Evolutionary conservation across 2,329 filamentous ascomycete genomes (phyloP).

Genomic region (Sporothrix pallida): DNA sequence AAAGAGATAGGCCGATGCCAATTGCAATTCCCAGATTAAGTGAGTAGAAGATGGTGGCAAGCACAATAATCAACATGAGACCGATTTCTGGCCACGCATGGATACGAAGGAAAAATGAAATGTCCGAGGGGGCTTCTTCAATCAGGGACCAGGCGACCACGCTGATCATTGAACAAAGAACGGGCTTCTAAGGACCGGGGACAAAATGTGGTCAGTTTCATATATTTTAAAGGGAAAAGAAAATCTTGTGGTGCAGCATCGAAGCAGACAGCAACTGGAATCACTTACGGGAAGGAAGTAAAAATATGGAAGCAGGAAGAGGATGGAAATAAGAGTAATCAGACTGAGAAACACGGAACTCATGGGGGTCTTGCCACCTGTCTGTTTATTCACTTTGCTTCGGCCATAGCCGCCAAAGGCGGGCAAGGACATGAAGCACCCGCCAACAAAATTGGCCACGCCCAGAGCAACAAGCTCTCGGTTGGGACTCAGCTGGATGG

Average conservation of each 20-base stretch:
- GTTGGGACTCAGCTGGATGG: slow-evolving; percentile 85
- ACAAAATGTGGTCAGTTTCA: slow-evolving; percentile 2
- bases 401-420: slow-evolving; percentile 95
- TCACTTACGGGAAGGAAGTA: slow-evolving; percentile 86
- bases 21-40: slow-evolving; percentile 91
- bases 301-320: slow-evolving; percentile 87
- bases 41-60: slow-evolving; percentile 93
- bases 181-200: slow-evolving; percentile 72
- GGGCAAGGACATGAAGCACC: slow-evolving; percentile 89
- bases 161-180: slow-evolving; percentile 90
- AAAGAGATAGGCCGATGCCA: slow-evolving; percentile 86
- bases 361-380: slow-evolving; percentile 91
- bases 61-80: slow-evolving; percentile 88
- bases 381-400: slow-evolving; percentile 93
- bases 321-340: slow-evolving; percentile 79
- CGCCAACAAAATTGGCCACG: slow-evolving; percentile 86
- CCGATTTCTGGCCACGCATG: slow-evolving; percentile 83
- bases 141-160: slow-evolving; percentile 94
- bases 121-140: slow-evolving; percentile 92
- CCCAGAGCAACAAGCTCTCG: slow-evolving; percentile 91
- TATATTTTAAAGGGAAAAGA: not conserved
- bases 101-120: slow-evolving; percentile 86
- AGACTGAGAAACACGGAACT: slow-evolving; percentile 85
- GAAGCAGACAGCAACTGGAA: slow-evolving; percentile 37
- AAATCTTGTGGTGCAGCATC: not conserved